phyloP scores from a whole-genome alignment of 805 yeast species.

The Saturnispora besseyi region DNA sequence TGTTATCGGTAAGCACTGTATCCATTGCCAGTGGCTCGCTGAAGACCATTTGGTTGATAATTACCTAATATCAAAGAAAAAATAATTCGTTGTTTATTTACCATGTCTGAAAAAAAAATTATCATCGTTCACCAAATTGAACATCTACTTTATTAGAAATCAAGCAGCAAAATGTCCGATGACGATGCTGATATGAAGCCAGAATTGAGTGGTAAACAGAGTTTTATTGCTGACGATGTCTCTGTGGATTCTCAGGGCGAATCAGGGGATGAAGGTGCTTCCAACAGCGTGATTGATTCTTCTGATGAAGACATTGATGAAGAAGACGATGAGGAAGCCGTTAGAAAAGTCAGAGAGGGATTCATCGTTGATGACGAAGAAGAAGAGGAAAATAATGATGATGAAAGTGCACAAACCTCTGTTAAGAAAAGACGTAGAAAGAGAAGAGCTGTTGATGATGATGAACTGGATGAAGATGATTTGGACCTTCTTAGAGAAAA shows the following conservation, averaged over 20 bases:
- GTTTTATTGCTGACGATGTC: neutral
- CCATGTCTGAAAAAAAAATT: neutral
- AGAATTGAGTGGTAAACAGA: neutral
- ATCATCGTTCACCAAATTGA: neutral
- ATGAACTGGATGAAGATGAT: conserved; percentile 88
- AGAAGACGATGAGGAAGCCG: conserved; percentile 87
- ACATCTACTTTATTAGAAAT: neutral
- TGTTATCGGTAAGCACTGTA: neutral
- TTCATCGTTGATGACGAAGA: conserved; percentile 91
- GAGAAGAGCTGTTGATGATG: conserved; percentile 39
- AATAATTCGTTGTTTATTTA: neutral
- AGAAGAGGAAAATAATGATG: conserved; percentile 24
- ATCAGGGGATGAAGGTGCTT: neutral
- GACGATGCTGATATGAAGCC: conserved; percentile 3
- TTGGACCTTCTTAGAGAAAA: conserved; percentile 85
- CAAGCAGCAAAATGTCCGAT: conserved; percentile 1
- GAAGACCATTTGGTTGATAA: neutral
- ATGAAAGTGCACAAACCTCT: conserved; percentile 27
- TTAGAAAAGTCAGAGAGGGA: conserved; percentile 75
- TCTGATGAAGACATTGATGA: conserved; percentile 84
- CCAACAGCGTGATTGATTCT: conserved; percentile 42
- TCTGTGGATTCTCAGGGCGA: conserved; percentile 2
- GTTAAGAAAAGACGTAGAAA: conserved; percentile 32
- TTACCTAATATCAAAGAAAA: too few relatives aligned
- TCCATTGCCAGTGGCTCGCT: neutral